phyloP scores from a whole-genome alignment of 441 rosid species.

The Populus hybrid region DNA sequence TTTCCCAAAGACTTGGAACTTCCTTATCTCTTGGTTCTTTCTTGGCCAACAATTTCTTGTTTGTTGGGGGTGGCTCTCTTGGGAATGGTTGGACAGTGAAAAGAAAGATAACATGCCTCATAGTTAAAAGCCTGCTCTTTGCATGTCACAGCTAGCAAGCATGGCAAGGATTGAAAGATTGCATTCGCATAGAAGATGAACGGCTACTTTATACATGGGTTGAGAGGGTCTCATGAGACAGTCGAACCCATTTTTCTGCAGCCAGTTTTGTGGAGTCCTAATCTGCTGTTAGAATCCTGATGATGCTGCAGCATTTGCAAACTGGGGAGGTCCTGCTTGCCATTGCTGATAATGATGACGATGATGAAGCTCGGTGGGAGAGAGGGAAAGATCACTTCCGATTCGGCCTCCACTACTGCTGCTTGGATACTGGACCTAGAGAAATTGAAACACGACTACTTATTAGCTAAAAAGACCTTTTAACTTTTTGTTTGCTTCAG shows the following conservation, averaged over 20 bases:
- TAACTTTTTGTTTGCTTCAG: neutral
- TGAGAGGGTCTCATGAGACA: constrained; percentile 58
- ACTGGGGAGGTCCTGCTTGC: constrained; percentile 54
- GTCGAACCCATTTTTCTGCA: constrained; percentile 75
- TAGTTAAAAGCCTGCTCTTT: constrained; percentile 16
- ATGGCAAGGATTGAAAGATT: neutral
- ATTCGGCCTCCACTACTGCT: constrained; percentile 67
- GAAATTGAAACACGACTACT: neutral
- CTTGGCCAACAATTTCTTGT: neutral
- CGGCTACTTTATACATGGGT: constrained; percentile 22
- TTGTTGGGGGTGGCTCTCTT: neutral
- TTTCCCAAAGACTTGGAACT: constrained; percentile 19
- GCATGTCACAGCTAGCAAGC: constrained; percentile 8
- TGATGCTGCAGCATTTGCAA: constrained; percentile 99
- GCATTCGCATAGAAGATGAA: neutral
- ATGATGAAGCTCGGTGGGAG: constrained; percentile 32
- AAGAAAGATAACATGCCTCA: neutral
- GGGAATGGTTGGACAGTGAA: neutral
- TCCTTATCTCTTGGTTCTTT: neutral
- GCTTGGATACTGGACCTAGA: constrained; percentile 44
- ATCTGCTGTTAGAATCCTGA: constrained; percentile 96
- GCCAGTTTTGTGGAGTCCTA: constrained; percentile 66
- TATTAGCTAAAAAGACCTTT: neutral
- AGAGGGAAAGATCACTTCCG: constrained; percentile 65
- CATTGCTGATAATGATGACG: constrained; percentile 27